phyloP scores from a whole-genome alignment of 2,329 filamentous ascomycete genomes.

The Diaporthe ampelina region DNA sequence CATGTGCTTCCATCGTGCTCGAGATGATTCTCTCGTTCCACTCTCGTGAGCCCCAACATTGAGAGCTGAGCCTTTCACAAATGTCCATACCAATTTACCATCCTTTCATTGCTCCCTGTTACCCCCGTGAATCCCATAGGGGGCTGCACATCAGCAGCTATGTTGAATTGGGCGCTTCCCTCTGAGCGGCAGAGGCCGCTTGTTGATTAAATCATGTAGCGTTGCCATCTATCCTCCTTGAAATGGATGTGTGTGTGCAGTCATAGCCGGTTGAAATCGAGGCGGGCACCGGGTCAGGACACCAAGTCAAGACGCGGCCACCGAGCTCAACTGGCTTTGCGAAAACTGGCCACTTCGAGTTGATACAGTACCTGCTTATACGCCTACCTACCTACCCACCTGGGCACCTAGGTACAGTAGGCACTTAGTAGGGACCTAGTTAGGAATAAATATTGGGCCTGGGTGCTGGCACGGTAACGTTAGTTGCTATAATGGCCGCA shows the following conservation, averaged over 20 bases:
- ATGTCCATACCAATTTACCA: not conserved
- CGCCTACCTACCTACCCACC: too few relatives aligned
- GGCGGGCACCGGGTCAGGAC: not conserved
- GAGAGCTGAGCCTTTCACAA: not conserved
- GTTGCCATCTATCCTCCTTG: not conserved
- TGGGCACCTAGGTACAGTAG: too few relatives aligned
- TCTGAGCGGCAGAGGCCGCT: not conserved
- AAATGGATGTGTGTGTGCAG: not conserved
- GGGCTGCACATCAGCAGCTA: not conserved
- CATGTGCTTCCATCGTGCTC: not conserved
- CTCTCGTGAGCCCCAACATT: not conserved
- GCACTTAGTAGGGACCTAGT: too few relatives aligned
- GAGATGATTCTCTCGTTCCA: not conserved
- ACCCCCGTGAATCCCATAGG: not conserved
- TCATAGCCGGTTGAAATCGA: not conserved
- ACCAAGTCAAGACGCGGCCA: too few relatives aligned
- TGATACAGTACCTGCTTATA: too few relatives aligned
- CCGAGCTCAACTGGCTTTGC: not conserved
- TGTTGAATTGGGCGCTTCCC: not conserved
- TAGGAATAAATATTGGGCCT: too few relatives aligned
- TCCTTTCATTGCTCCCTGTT: not conserved
- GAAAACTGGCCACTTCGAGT: too few relatives aligned
- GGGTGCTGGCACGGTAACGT: too few relatives aligned
- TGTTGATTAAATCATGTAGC: not conserved
- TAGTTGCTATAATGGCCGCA: not conserved